Conservation (phyloP, 768 basidiomycete genomes). For the Auricularia heimuer region DNA sequence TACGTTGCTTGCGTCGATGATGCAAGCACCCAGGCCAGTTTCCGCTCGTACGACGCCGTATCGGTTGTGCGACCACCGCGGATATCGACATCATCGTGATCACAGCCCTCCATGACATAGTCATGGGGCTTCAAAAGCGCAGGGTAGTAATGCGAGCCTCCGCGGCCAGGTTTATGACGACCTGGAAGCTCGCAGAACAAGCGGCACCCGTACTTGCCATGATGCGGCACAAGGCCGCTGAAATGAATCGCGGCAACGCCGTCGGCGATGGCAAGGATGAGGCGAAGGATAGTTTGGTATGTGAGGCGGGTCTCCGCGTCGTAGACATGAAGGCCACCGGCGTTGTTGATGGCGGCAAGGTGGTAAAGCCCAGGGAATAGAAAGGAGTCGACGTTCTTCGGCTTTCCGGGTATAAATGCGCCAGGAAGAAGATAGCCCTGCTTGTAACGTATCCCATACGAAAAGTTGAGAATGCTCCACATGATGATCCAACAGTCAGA, state of each 20-base stretch:
- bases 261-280: background rate
- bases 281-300: too few relatives aligned
- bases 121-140: slow-evolving; percentile 19
- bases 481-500: slow-evolving; percentile 24
- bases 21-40: background rate
- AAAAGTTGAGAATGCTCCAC: slow-evolving; percentile 18
- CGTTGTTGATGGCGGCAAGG: slow-evolving; percentile 21
- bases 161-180: slow-evolving; percentile 18
- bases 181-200: slow-evolving; percentile 22
- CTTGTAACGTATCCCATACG: slow-evolving; percentile 22
- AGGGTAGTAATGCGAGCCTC: slow-evolving; percentile 25
- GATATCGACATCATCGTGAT: slow-evolving; percentile 15
- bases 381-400: slow-evolving; percentile 25
- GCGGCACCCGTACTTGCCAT: slow-evolving; percentile 27
- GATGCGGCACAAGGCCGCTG: slow-evolving; percentile 1
- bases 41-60: slow-evolving; percentile 3
- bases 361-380: slow-evolving; percentile 11
- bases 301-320: too few relatives aligned
- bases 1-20: background rate
- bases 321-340: too few relatives aligned
- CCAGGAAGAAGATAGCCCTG: slow-evolving; percentile 23
- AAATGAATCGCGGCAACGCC: slow-evolving; percentile 1
- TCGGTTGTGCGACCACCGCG: background rate
- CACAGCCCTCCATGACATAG: slow-evolving; percentile 16
- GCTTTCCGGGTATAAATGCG: slow-evolving; percentile 24